These are phyloP conservation scores for Aphanomyces stellatus DNA, from an alignment of 352 stramenopile species.

Conservation along the genomic window DNA sequence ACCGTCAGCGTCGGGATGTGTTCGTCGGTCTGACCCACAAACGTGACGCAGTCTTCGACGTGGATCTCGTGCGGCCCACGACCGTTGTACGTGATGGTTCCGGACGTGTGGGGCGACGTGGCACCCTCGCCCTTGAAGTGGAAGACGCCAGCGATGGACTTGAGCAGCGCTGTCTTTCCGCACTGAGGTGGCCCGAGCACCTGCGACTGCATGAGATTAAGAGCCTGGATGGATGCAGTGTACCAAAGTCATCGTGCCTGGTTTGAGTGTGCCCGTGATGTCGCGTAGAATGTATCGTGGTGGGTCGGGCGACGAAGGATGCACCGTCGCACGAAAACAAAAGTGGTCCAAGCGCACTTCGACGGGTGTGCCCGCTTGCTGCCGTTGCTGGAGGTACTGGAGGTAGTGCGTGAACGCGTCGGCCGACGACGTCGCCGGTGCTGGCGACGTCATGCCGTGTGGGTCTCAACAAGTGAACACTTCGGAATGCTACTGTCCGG, in stretches of 20 bases:
- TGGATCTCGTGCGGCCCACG: not conserved
- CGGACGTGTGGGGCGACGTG: not conserved
- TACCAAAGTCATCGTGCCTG: constrained; percentile 16
- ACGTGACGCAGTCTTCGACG: constrained; percentile 12
- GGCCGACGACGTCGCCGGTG: no score
- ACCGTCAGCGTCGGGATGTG: constrained; percentile 25
- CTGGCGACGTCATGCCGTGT: no score
- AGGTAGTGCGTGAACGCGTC: not conserved
- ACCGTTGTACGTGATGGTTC: constrained; percentile 10
- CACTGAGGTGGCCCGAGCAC: constrained; percentile 6
- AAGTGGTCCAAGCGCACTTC: not conserved
- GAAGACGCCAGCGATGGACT: constrained; percentile 11
- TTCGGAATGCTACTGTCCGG: no score
- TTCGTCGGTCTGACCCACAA: constrained; percentile 22
- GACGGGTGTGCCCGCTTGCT: not conserved
- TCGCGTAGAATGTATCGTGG: constrained; percentile 6
- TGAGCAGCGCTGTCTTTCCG: constrained; percentile 12
- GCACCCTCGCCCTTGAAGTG: not conserved
- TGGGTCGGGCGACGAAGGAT: not conserved
- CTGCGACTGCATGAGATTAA: not conserved
- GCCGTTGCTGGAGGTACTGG: not conserved
- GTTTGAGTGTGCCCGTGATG: not conserved
- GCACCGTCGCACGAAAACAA: not conserved
- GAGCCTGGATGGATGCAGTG: not conserved
- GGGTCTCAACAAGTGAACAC: no score